A percentile compares a stretch with the other conserved stretches of the same genome.
Evolutionary conservation across 768 basidiomycete genomes (phyloP).

Genomic region (Suillus decipiens): DNA sequence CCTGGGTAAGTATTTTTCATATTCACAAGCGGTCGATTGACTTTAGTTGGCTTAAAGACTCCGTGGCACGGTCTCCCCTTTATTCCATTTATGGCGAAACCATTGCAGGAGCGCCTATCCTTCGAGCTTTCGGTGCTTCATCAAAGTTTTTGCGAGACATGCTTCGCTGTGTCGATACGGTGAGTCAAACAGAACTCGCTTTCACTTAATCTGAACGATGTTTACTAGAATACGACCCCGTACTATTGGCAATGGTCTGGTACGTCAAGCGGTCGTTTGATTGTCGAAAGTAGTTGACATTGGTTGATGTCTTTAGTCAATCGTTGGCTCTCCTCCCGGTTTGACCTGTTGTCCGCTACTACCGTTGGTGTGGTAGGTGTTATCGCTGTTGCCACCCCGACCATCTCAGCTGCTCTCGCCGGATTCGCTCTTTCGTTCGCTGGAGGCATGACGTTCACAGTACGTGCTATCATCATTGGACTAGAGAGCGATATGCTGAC

Average conservation of each 20-base stretch:
- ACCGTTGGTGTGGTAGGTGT: constrained; percentile 75
- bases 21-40: not conserved
- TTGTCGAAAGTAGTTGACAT: not conserved
- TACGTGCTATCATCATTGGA: constrained; percentile 30
- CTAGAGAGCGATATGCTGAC: constrained; percentile 19
- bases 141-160: constrained; percentile 86
- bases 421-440: constrained; percentile 90
- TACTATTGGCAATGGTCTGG: constrained; percentile 94
- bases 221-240: constrained; percentile 58
- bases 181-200: constrained; percentile 34
- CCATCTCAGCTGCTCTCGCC: constrained; percentile 77
- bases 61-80: constrained; percentile 49
- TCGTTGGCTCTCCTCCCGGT: constrained; percentile 87
- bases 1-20: constrained; percentile 49
- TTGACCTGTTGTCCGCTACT: constrained; percentile 75
- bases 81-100: constrained; percentile 51
- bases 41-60: constrained; percentile 34
- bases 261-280: constrained; percentile 30
- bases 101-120: constrained; percentile 51
- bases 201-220: constrained; percentile 6
- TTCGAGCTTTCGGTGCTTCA: constrained; percentile 87
- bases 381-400: constrained; percentile 65
- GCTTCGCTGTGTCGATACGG: constrained; percentile 80
- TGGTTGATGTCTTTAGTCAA: constrained; percentile 55
- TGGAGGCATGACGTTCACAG: constrained; percentile 69